Conservation (phyloP, 2,329 filamentous ascomycete genomes). For the Penicillium concentricum region DNA sequence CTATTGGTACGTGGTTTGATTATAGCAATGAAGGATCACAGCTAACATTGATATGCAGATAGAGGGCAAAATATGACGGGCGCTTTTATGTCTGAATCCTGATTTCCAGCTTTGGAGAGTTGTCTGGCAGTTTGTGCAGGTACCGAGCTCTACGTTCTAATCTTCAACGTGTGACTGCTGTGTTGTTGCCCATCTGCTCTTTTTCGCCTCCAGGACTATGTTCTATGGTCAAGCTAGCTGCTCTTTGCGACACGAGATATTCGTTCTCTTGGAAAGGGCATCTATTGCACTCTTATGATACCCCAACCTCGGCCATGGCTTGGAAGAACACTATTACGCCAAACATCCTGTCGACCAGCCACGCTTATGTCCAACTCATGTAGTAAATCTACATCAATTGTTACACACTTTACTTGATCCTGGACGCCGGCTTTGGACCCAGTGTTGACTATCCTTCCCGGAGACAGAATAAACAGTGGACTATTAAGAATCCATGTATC, state of each 20-base stretch:
- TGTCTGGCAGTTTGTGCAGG: neutral
- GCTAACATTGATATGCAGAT: neutral
- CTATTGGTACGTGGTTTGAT: neutral
- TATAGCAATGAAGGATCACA: neutral
- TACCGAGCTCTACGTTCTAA: neutral
- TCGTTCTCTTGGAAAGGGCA: neutral
- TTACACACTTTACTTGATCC: neutral
- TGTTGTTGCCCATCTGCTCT: neutral
- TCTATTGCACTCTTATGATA: neutral
- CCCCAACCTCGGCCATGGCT: too few relatives aligned
- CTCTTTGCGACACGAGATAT: neutral
- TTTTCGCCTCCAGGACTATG: neutral
- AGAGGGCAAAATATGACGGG: neutral
- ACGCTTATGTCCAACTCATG: neutral
- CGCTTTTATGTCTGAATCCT: neutral
- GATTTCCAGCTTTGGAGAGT: neutral
- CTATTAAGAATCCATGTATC: neutral
- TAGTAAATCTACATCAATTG: neutral
- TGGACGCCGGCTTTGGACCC: neutral
- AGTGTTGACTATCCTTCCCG: neutral
- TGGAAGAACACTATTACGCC: neutral
- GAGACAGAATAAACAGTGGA: neutral
- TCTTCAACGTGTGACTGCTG: neutral
- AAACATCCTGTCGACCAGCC: neutral
- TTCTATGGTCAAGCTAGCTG: neutral